A percentile compares a stretch with the other conserved stretches of the same genome.
phyloP scores from a whole-genome alignment of 176 grass and related monocot species.

The Elymus sibiricus region DNA sequence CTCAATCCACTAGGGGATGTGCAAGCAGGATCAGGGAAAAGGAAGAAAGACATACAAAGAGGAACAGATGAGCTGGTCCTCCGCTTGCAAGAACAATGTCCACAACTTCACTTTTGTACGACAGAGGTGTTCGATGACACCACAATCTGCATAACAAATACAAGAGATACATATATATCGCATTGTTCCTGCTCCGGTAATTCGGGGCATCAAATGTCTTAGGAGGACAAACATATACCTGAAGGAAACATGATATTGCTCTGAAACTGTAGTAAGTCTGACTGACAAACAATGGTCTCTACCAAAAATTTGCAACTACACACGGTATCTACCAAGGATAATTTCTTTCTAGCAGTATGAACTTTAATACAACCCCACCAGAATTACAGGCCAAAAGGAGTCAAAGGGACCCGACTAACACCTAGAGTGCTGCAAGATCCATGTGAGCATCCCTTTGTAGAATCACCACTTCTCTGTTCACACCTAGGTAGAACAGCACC shows the following conservation, averaged over 20 bases:
- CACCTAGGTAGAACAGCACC: slow-evolving; percentile 57
- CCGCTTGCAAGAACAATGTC: neutral
- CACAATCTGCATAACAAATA: slow-evolving; percentile 1
- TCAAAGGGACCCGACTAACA: slow-evolving; percentile 35
- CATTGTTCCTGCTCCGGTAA: neutral
- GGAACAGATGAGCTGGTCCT: neutral
- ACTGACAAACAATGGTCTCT: slow-evolving; percentile 39
- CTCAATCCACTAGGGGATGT: neutral
- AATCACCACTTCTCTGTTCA: slow-evolving; percentile 4
- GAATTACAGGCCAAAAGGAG: slow-evolving; percentile 37
- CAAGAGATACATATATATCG: neutral
- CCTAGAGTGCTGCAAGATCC: slow-evolving; percentile 21
- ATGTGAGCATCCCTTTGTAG: slow-evolving; percentile 18
- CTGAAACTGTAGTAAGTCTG: slow-evolving; percentile 34
- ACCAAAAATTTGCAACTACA: slow-evolving; percentile 57
- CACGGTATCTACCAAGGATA: slow-evolving; percentile 49
- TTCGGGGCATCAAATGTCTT: neutral
- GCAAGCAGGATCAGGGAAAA: neutral
- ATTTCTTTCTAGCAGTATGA: slow-evolving; percentile 44
- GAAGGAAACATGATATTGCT: slow-evolving; percentile 25
- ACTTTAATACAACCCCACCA: slow-evolving; percentile 48
- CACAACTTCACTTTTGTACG: neutral
- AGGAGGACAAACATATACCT: neutral
- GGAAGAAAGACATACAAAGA: neutral
- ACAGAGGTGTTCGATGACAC: neutral